Evolutionary conservation across 768 basidiomycete genomes (phyloP), one percentile per base, ranked within the genome.

Genomic region (Leccinum disarticulatum): DNA sequence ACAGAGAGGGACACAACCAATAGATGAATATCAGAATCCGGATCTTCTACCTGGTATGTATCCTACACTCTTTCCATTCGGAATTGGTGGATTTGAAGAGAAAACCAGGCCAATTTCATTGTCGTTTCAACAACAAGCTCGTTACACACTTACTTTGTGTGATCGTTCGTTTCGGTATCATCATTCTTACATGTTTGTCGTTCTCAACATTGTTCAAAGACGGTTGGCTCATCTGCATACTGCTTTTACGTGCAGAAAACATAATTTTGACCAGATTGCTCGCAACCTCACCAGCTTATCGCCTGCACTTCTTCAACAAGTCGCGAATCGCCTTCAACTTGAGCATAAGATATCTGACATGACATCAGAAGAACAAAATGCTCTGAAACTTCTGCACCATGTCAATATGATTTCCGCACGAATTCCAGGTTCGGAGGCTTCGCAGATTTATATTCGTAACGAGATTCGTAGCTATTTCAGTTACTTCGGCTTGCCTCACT

Each of bases 21-120:
- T 76, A 6, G 25, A 33, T n/a, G 73, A 76, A 43, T 77, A 75
- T 50, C 51, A 72, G 4, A 75, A 77, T 63, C 69, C 71, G 6
- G 50, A 56, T 25, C 56, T 75, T 1, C 52, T 75, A 49, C 72
- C 71, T 19, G 70, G 69, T 1, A 66, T 69, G 65, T 76, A 54
- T 59, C 74, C 73, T 2, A 74, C 68, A 2, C 25, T 25, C 25
- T 25, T 25, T 25, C 75, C 74, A 0, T 70, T 55, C 60, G 71
- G 74, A 11, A 58, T 70, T 27, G 71, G 74, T 4, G 72, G 74
- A 0, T 73, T 76, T 65, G 68, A 76, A 4, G 64, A 68, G 38
- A 47, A 48, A 5, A 19, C 5, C n/a, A 19, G 43, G n/a, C n/a
- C 43, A 15, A n/a, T n/a, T 46, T 5, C n/a, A 4, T 19, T 46